Evolutionary conservation across 1,139 yeast species (phyloP).

Genomic region (Casaregolazyma lundiana): DNA sequence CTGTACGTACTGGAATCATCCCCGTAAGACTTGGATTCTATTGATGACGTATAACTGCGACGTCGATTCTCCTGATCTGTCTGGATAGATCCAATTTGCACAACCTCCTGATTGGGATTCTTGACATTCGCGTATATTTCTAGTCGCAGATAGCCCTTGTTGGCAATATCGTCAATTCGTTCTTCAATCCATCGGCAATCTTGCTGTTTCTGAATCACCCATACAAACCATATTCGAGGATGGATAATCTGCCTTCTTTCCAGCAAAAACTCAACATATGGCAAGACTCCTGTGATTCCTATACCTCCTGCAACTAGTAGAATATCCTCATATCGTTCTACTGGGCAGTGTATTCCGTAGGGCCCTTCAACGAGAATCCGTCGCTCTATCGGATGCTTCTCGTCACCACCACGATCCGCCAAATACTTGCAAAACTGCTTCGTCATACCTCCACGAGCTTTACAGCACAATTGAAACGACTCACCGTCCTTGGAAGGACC

Average conservation of each 20-base stretch:
- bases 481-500: slow-evolving; percentile 33
- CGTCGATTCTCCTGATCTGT: not conserved
- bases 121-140: slow-evolving; percentile 11
- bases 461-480: slow-evolving; percentile 36
- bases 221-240: slow-evolving; percentile 24
- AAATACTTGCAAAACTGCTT: slow-evolving; percentile 27
- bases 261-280: slow-evolving; percentile 32
- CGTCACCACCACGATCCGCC: slow-evolving; percentile 21
- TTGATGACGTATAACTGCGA: not conserved
- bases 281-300: slow-evolving; percentile 60
- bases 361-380: slow-evolving; percentile 59
- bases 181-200: slow-evolving; percentile 28
- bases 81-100: not conserved
- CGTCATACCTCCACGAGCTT: slow-evolving; percentile 36
- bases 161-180: slow-evolving; percentile 22
- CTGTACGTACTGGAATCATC: not conserved
- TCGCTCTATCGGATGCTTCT: slow-evolving; percentile 22
- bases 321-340: slow-evolving; percentile 50
- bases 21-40: not conserved
- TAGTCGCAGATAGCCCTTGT: slow-evolving; percentile 23
- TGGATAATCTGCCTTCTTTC: slow-evolving; percentile 16
- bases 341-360: slow-evolving; percentile 52
- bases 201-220: slow-evolving; percentile 25
- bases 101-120: not conserved
- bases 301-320: slow-evolving; percentile 66